Evolutionary conservation across 306 rosid species (phyloP).

Genomic region (Gleditsia sinensis): DNA sequence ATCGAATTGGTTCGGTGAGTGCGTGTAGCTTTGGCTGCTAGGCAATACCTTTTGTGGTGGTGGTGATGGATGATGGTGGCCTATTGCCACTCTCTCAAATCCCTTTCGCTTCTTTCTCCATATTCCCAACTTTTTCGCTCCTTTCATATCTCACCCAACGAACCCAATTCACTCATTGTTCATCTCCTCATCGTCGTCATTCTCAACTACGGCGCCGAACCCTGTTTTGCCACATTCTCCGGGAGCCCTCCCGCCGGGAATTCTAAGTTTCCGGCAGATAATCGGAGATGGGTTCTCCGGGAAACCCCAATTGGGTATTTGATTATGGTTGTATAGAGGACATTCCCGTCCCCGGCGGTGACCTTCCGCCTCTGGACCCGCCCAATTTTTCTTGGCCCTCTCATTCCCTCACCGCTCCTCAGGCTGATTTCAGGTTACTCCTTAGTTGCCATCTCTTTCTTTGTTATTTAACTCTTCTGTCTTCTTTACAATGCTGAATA

Average conservation of each 20-base stretch:
- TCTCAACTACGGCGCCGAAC: slow-evolving; percentile 16
- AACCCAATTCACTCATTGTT: slow-evolving; percentile 24
- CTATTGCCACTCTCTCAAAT: background rate
- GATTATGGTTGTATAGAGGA: slow-evolving; percentile 62
- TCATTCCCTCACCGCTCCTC: slow-evolving; percentile 13
- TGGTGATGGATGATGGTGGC: background rate
- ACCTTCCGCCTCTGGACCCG: slow-evolving; percentile 43
- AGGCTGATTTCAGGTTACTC: slow-evolving; percentile 41
- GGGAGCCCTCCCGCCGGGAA: slow-evolving; percentile 22
- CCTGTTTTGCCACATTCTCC: background rate
- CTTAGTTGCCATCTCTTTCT: background rate
- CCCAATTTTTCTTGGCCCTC: slow-evolving; percentile 62
- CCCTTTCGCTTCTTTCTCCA: background rate
- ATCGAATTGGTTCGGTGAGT: background rate
- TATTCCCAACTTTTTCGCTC: background rate
- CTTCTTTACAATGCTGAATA: background rate
- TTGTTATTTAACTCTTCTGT: background rate
- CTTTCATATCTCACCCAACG: slow-evolving; percentile 10
- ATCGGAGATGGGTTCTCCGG: slow-evolving; percentile 47
- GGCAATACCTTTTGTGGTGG: slow-evolving; percentile 15
- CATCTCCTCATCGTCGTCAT: background rate
- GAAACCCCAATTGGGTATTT: slow-evolving; percentile 52
- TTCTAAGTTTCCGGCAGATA: slow-evolving; percentile 25
- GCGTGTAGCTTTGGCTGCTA: background rate
- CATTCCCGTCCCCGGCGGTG: slow-evolving; percentile 53